Conservation (phyloP, 2,329 filamentous ascomycete genomes). For the Cryoendolithus antarcticus region DNA sequence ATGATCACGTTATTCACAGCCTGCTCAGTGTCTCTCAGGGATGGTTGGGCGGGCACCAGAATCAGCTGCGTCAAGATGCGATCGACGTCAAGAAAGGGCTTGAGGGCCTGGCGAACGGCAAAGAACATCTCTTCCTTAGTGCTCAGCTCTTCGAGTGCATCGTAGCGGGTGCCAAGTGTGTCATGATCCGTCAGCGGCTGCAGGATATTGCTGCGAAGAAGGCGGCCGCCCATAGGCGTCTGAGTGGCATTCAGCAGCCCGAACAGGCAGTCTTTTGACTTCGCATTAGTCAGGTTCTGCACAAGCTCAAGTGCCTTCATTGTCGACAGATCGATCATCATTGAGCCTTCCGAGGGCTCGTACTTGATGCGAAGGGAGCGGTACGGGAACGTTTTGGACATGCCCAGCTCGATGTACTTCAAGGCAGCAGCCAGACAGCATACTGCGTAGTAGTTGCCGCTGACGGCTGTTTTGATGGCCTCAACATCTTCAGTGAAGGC, state of each 20-base stretch:
- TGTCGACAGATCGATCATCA: slow-evolving; percentile 90
- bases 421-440: slow-evolving; percentile 76
- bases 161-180: slow-evolving; percentile 60
- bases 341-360: slow-evolving; percentile 76
- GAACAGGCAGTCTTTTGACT: slow-evolving; percentile 71
- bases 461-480: slow-evolving; percentile 63
- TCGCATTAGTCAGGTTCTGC: slow-evolving; percentile 67
- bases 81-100: slow-evolving; percentile 66
- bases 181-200: slow-evolving; percentile 68
- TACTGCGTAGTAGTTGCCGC: slow-evolving; percentile 75
- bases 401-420: slow-evolving; percentile 63
- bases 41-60: slow-evolving; percentile 54
- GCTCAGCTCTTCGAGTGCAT: slow-evolving; percentile 72
- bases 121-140: slow-evolving; percentile 77
- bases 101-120: slow-evolving; percentile 62
- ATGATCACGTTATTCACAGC: slow-evolving; percentile 77
- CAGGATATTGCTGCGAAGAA: slow-evolving; percentile 73
- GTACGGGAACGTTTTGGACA: slow-evolving; percentile 56
- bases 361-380: slow-evolving; percentile 79
- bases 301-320: slow-evolving; percentile 81
- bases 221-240: slow-evolving; percentile 78
- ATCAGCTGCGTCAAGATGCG: slow-evolving; percentile 73
- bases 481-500: slow-evolving; percentile 71
- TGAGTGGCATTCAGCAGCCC: slow-evolving; percentile 73
- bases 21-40: slow-evolving; percentile 60